Evolutionary conservation across 106 monocot species (phyloP), one percentile per base, ranked within the genome.

Genomic region (Dioscorea dumetorum): DNA sequence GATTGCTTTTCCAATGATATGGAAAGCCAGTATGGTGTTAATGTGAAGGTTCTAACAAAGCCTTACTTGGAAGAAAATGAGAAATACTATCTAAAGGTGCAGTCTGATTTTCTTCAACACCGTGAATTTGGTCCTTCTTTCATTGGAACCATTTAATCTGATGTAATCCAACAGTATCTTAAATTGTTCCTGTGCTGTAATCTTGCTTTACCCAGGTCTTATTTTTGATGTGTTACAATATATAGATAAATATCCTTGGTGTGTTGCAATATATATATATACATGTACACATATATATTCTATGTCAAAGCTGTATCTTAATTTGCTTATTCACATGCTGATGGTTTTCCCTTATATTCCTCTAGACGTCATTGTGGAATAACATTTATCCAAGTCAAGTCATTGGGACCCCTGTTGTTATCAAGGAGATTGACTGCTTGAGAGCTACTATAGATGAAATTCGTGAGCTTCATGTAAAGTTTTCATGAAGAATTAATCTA

Each of bases 351-450:
- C 18, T 8, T 28, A 63, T 41, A 15, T n/a, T 34, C 33, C 24
- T 68, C 9, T 70, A 99, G 99, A 87, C 99, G 73, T 90, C 93
- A 41, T 70, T 87, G 32, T 99, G 99, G 99, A 83, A 76, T 67
- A 99, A 90, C 60, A 72, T 99, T 67, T 74, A 90, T 76, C 99
- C 99, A 13, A 60, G 75, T 61, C 99, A 93, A 74, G 51, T 99
- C 22, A 63, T 99, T 15, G 99, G 99, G 17, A 70, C 76, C 12
- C 53, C 92, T 58, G 85, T 76, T 49, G 23, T 93, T 19, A 83
- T 99, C 33, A 93, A 85, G 83, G 90, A 99, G 71, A 79, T 93
- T 33, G 93, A 99, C 75, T 93, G 99, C 67, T 67, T 90, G 73
- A 82, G 69, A 20, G 99, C 99, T 54, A 93, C 93, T 2, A 80